A percentile compares a stretch with the other conserved stretches of the same genome.
These are phyloP conservation scores for Rhododendron ovatum DNA, from an alignment of 148 eudicot species.

Conservation along the genomic window DNA sequence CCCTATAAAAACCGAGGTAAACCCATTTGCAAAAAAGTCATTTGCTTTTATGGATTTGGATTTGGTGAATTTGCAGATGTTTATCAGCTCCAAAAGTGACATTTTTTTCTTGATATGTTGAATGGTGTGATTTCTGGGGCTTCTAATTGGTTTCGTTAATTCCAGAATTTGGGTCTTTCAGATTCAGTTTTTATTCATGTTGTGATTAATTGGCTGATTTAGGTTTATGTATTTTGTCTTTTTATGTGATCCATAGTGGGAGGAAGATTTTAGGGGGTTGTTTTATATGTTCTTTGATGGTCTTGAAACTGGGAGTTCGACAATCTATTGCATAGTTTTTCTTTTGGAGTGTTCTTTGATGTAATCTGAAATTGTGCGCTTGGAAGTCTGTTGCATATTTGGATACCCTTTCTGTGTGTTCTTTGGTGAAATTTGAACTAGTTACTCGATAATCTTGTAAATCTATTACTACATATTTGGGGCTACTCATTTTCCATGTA, in stretches of 20 bases:
- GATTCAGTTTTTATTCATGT: not conserved
- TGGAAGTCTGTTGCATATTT: not conserved
- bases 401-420: not conserved
- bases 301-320: not conserved
- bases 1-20: constrained; percentile 52
- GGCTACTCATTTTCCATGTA: not conserved
- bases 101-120: not conserved
- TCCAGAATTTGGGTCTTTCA: constrained; percentile 7
- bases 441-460: not conserved
- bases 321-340: not conserved
- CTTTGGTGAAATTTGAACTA: not conserved
- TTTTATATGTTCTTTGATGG: not conserved
- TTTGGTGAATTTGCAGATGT: not conserved
- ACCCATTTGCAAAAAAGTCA: constrained; percentile 12
- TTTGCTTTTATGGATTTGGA: not conserved
- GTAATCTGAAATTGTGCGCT: not conserved
- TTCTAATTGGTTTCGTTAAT: not conserved
- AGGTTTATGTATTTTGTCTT: not conserved
- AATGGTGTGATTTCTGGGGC: not conserved
- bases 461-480: not conserved
- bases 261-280: not conserved
- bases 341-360: not conserved
- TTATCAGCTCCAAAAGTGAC: not conserved
- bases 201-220: not conserved
- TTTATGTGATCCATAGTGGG: not conserved